Conservation (phyloP, 2,329 filamentous ascomycete genomes). For the Fusarium fracticaudum region DNA sequence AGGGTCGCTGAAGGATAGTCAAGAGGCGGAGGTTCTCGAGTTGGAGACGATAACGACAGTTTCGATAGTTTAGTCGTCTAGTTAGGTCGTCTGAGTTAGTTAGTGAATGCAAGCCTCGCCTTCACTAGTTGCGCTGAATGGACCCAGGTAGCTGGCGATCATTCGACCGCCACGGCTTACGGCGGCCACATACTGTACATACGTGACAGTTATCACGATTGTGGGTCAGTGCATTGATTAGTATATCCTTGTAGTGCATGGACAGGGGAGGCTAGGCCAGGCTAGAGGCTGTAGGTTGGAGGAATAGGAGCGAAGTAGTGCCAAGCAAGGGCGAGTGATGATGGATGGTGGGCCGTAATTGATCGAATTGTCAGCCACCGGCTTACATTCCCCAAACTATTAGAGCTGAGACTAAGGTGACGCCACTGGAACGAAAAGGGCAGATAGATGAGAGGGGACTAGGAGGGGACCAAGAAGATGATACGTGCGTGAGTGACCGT, state of each 20-base stretch:
- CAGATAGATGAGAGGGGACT: not conserved
- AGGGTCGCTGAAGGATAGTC: not conserved
- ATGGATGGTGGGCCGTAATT: not conserved
- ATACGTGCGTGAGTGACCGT: not conserved
- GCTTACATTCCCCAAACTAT: not conserved
- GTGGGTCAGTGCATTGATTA: constrained; percentile 2
- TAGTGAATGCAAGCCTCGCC: not conserved
- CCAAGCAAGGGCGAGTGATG: not conserved
- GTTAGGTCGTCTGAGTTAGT: not conserved
- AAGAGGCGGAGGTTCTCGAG: not conserved
- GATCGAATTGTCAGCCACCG: not conserved
- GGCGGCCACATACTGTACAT: not conserved
- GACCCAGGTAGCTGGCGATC: not conserved
- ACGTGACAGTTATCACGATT: not conserved
- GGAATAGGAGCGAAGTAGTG: not conserved
- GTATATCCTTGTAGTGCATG: not conserved
- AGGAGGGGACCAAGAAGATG: not conserved
- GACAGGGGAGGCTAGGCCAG: not conserved
- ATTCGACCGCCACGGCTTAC: not conserved
- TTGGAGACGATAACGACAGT: constrained; percentile 3
- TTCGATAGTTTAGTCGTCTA: not conserved
- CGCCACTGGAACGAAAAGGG: not conserved
- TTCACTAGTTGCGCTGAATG: not conserved
- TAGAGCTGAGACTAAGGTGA: constrained; percentile 1
- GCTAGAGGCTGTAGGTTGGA: not conserved